Conservation (phyloP, 116 monocot species). For the Trichopus zeylanicus region DNA sequence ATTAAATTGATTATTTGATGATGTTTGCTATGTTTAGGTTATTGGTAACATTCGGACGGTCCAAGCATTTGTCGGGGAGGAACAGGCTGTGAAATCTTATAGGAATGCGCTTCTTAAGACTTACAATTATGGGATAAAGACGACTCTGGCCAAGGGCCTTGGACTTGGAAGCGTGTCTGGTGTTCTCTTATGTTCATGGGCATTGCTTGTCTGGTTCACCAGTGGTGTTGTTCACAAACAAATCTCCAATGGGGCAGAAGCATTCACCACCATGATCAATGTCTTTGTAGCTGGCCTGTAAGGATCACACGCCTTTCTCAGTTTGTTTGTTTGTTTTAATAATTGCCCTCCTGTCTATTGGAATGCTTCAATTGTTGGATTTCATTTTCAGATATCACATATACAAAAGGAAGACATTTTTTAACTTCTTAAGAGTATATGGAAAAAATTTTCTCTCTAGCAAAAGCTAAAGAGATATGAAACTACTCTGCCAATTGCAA, state of each 20-base stretch:
- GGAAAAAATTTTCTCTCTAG: no score
- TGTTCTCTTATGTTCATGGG: constrained; percentile 64
- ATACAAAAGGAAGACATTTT: no score
- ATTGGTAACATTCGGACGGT: constrained; percentile 67
- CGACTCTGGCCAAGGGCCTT: constrained; percentile 56
- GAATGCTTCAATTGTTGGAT: no score
- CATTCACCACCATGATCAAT: constrained; percentile 77
- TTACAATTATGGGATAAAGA: constrained; percentile 59
- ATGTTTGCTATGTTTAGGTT: constrained; percentile 29
- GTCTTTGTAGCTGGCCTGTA: constrained; percentile 70
- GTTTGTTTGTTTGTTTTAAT: no score
- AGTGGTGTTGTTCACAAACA: constrained; percentile 55
- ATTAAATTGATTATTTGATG: no score
- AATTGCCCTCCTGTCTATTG: no score
- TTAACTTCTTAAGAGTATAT: no score
- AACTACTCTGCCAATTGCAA: no score
- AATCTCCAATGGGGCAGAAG: constrained; percentile 61
- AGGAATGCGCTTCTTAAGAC: constrained; percentile 33
- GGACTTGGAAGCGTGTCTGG: constrained; percentile 63
- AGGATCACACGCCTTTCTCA: no score
- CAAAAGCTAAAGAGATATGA: no score
- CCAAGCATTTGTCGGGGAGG: constrained; percentile 70
- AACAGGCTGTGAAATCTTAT: constrained; percentile 54
- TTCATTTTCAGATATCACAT: no score
- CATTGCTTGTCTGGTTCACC: constrained; percentile 64